Base-by-base conservation (phyloP, 179 eudicot species). In the Drosera spatulata region DNA sequence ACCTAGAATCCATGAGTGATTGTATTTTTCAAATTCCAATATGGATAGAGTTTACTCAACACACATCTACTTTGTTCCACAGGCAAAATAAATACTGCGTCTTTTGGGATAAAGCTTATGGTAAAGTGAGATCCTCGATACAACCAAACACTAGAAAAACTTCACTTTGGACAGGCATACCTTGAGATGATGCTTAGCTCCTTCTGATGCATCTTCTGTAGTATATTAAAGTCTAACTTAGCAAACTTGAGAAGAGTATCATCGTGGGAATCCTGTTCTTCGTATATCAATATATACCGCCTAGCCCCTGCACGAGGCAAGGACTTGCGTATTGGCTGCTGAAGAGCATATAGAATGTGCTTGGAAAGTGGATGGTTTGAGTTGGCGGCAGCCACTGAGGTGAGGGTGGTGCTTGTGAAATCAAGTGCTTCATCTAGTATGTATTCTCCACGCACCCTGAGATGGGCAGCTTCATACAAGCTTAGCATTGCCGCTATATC, bases 381-480 rank as follows among this genome's bases (percentile, higher is more conserved):
- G 33, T 22, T 22, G 33, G 33, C 33, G 33, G 33, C 33, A 22
- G 33, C 33, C 33, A 1, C 33, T 22, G 33, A 22, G 33, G 33
- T 3, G 6, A 61, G 65, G 48, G 14, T 40, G 2, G 39, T 39
- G 13, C 6, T 61, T 2, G 65, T 40, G 39, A 61, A 50, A 7
- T 51, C 14, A 13, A 61, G 48, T n/a, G 65, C 65, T 7, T 61
- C 56, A 11, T 61, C 65, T 39, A 61, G 57, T 12, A 61, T 61
- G 22, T 13, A 7, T 50, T 51, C 56, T 45, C 56, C 47, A 39
- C 39, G 56, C 10, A 61, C 37, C 47, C 65, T 61, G 6, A 61
- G 56, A 61, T 61, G 48, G 7, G 65, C 4, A 39, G 65, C 65
- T 45, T 61, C 65, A 12, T 61, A 51, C 6, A 61, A 52, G 39